A percentile compares a stretch with the other conserved stretches of the same genome.
Conservation (phyloP, 768 basidiomycete genomes). For the Collybiopsis confluens region DNA sequence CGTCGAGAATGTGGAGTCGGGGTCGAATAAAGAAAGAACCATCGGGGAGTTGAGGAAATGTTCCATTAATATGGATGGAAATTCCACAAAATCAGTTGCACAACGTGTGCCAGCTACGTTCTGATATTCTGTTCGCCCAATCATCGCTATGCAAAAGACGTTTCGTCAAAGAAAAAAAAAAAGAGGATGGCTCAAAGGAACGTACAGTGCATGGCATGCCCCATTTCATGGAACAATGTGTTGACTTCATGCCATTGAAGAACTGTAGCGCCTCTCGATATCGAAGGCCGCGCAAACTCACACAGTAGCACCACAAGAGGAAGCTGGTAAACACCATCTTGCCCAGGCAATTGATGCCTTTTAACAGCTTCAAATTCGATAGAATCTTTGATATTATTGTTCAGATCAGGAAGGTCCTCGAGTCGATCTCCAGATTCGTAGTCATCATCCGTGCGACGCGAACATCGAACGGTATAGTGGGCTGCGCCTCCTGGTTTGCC, state of each 20-base stretch:
- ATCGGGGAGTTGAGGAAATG: slow-evolving; percentile 85
- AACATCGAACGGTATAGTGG: slow-evolving; percentile 97
- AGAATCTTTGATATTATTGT: slow-evolving; percentile 43
- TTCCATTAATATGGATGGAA: slow-evolving; percentile 98
- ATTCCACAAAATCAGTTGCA: slow-evolving; percentile 96
- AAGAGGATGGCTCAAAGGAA: slow-evolving; percentile 10
- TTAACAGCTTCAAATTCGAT: slow-evolving; percentile 62
- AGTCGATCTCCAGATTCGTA: slow-evolving; percentile 66
- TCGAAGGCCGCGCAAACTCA: slow-evolving; percentile 70
- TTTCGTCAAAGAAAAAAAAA: slow-evolving; percentile 2
- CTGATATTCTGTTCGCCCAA: slow-evolving; percentile 94
- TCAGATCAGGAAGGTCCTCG: slow-evolving; percentile 26
- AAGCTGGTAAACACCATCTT: slow-evolving; percentile 75
- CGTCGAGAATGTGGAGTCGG: slow-evolving; percentile 38
- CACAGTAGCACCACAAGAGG: slow-evolving; percentile 90
- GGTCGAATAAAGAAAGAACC: slow-evolving; percentile 77
- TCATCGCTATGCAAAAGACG: slow-evolving; percentile 68
- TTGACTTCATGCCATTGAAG: slow-evolving; percentile 91
- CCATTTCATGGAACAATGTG: slow-evolving; percentile 98
- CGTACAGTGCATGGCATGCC: slow-evolving; percentile 99
- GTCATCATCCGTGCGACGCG: slow-evolving; percentile 87
- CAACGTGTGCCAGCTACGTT: slow-evolving; percentile 97
- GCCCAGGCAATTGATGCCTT: slow-evolving; percentile 52
- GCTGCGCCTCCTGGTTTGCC: slow-evolving; percentile 92
- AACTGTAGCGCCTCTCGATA: slow-evolving; percentile 60